phyloP scores from a whole-genome alignment of 176 grass and related monocot species.

The Oryza meyeriana region DNA sequence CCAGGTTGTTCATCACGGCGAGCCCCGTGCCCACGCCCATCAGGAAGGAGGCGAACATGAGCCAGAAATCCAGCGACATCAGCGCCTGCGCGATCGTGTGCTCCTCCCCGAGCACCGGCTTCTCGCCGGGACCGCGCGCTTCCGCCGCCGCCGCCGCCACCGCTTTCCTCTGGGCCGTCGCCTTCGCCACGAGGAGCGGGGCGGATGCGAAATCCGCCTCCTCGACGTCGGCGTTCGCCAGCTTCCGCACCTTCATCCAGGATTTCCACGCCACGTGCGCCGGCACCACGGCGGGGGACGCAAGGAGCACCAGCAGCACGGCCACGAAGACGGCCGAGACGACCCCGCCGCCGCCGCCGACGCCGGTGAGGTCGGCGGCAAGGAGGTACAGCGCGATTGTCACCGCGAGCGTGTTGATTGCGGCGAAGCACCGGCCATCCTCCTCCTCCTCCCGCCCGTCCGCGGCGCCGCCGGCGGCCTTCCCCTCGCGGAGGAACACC shows the following conservation, averaged over 20 bases:
- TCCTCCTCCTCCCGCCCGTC: constrained; percentile 25
- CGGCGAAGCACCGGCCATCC: constrained; percentile 54
- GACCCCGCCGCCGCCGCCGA: constrained; percentile 30
- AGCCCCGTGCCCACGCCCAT: constrained; percentile 90
- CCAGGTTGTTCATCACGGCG: constrained; percentile 96
- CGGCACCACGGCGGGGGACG: constrained; percentile 68
- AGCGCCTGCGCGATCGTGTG: constrained; percentile 80
- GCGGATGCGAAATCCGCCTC: neutral
- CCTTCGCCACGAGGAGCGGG: constrained; percentile 11
- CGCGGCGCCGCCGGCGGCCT: neutral
- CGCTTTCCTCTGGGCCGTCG: neutral
- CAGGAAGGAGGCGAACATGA: constrained; percentile 81
- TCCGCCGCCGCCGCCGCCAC: neutral
- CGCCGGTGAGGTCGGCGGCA: constrained; percentile 62
- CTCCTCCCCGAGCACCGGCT: constrained; percentile 76
- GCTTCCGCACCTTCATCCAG: constrained; percentile 19
- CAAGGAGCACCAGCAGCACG: constrained; percentile 61
- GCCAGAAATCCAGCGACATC: constrained; percentile 73
- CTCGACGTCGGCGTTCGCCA: constrained; percentile 48
- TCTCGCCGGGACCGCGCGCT: neutral
- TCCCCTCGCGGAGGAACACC: constrained; percentile 83
- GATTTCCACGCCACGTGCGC: constrained; percentile 47
- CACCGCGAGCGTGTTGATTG: constrained; percentile 80
- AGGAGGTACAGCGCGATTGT: constrained; percentile 88
- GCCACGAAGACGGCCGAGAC: constrained; percentile 63